These are phyloP conservation scores for Plasmodium fragile DNA, from an alignment of 169 alveolate genomes.

Conservation along the genomic window DNA sequence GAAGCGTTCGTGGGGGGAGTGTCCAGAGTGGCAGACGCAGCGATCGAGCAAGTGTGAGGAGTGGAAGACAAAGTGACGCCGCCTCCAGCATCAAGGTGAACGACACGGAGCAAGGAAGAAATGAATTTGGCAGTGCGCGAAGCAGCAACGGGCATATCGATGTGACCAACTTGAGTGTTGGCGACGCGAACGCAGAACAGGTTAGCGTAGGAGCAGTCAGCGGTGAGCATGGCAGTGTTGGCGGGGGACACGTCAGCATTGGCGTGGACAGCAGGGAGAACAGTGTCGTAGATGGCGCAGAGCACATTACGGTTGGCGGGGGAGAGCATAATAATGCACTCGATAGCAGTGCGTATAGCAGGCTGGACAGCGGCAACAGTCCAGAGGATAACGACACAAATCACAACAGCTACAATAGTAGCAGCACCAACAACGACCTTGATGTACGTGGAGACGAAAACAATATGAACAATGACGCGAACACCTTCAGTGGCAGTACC, in stretches of 20 bases:
- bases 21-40: not conserved
- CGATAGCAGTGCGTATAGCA: not conserved
- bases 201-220: not conserved
- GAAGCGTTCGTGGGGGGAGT: not conserved
- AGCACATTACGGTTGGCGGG: not conserved
- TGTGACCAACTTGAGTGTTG: not conserved
- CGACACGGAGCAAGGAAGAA: not conserved
- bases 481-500: not conserved
- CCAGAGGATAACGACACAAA: not conserved
- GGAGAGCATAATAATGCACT: not conserved
- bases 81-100: not conserved
- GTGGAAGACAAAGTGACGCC: not conserved
- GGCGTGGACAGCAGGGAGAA: not conserved
- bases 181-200: not conserved
- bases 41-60: not conserved
- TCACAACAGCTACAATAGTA: not conserved
- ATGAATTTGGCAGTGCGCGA: not conserved
- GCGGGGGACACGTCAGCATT: not conserved
- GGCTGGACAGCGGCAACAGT: not conserved
- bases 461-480: constrained; percentile 7
- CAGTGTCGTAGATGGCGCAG: not conserved
- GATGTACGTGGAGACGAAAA: not conserved
- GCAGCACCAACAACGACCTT: not conserved
- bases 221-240: too few species aligned
- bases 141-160: not conserved